Evolutionary conservation across 805 yeast species (phyloP).

Genomic region (Candida wancherniae): DNA sequence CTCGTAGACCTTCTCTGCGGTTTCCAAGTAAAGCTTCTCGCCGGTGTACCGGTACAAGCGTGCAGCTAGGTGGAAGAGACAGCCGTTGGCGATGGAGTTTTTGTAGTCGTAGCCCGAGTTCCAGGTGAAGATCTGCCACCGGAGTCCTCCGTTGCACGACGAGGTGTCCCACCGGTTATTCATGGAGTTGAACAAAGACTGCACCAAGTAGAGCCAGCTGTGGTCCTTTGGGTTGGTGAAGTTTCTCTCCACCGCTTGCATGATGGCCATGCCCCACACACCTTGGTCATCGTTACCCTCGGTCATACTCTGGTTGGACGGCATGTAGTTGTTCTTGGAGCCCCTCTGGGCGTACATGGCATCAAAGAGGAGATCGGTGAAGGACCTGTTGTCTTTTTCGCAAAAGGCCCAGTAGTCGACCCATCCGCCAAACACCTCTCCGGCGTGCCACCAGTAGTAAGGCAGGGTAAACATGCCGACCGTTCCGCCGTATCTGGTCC

Average conservation of each 20-base stretch:
- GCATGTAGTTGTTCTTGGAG: constrained; percentile 37
- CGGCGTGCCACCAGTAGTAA: constrained; percentile 53
- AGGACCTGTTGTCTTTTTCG: constrained; percentile 28
- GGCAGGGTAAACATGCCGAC: constrained; percentile 44
- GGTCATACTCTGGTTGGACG: constrained; percentile 42
- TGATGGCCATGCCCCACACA: constrained; percentile 46
- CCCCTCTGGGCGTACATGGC: constrained; percentile 45
- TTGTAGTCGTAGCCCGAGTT: constrained; percentile 44
- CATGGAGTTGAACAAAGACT: constrained; percentile 43
- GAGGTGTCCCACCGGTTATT: constrained; percentile 39
- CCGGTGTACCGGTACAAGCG: constrained; percentile 40
- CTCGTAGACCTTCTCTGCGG: constrained; percentile 41
- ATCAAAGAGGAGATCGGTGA: constrained; percentile 25
- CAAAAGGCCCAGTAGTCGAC: constrained; percentile 38
- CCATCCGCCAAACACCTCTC: constrained; percentile 47
- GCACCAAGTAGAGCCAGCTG: constrained; percentile 38
- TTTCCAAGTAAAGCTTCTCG: constrained; percentile 35
- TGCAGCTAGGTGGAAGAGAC: constrained; percentile 42
- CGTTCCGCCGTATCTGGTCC: constrained; percentile 38
- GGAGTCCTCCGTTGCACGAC: constrained; percentile 39
- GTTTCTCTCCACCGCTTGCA: constrained; percentile 45
- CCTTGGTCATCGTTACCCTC: constrained; percentile 53
- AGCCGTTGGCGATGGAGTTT: constrained; percentile 42
- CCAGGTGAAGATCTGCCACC: constrained; percentile 49
- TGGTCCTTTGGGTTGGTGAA: constrained; percentile 29